These are phyloP conservation scores for Mycena alexandri DNA, from an alignment of 768 basidiomycete species.

Conservation along the genomic window DNA sequence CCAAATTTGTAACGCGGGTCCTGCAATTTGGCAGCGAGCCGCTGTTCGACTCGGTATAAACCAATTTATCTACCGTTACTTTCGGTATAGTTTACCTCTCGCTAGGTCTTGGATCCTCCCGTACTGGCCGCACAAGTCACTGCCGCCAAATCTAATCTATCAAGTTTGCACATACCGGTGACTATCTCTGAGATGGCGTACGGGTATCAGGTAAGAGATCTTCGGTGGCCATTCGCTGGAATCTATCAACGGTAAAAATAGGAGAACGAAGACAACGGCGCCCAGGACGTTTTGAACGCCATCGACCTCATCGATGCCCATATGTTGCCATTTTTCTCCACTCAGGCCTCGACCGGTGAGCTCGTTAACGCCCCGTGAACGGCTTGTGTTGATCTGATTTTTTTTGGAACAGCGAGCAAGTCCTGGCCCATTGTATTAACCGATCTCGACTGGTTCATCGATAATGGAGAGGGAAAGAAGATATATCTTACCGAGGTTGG, in stretches of 20 bases:
- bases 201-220: constrained; percentile 58
- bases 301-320: constrained; percentile 77
- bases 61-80: not conserved
- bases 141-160: constrained; percentile 61
- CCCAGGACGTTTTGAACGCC: constrained; percentile 66
- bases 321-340: constrained; percentile 78
- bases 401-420: constrained; percentile 55
- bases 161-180: constrained; percentile 70
- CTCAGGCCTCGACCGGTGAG: constrained; percentile 67
- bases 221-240: not conserved
- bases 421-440: constrained; percentile 73
- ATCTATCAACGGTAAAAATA: constrained; percentile 13
- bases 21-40: constrained; percentile 83
- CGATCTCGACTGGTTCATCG: constrained; percentile 77
- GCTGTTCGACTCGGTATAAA: constrained; percentile 60
- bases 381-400: constrained; percentile 5
- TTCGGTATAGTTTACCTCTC: not conserved
- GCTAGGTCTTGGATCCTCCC: constrained; percentile 58
- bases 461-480: constrained; percentile 76
- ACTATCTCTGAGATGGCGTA: constrained; percentile 78
- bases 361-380: not conserved
- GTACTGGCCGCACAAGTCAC: constrained; percentile 66
- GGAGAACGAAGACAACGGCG: constrained; percentile 61
- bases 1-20: constrained; percentile 73
- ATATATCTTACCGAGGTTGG: constrained; percentile 79